Evolutionary conservation across 164 flowering plant genomes (phyloP).

Genomic region (Magnolia officinalis): DNA sequence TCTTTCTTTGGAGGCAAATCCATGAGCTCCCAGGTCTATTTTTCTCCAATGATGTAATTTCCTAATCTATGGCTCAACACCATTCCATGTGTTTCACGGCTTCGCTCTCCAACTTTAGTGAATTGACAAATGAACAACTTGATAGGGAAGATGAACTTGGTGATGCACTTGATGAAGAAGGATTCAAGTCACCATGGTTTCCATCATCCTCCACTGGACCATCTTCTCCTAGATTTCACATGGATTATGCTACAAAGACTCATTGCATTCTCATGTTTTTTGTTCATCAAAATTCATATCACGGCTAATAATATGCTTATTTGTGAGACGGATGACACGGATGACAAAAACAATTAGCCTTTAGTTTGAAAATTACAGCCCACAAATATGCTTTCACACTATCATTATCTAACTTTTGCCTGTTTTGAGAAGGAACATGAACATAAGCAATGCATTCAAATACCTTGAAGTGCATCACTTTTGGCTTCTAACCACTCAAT

Average conservation of each 20-base stretch:
- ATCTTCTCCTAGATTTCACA: not conserved
- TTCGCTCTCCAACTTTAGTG: not conserved
- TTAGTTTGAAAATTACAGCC: not conserved
- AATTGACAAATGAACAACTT: not conserved
- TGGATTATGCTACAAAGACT: not conserved
- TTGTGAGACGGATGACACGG: not conserved
- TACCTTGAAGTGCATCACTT: not conserved
- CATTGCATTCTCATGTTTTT: not conserved
- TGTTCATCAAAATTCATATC: not conserved
- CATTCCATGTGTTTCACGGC: not conserved
- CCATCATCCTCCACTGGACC: not conserved
- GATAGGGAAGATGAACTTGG: not conserved
- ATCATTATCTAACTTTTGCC: not conserved
- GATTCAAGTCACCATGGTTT: not conserved
- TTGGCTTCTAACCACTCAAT: not conserved
- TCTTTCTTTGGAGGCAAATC: not conserved
- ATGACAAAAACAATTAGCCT: not conserved
- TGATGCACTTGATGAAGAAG: not conserved
- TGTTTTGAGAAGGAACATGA: not conserved
- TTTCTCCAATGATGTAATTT: not conserved
- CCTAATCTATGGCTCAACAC: not conserved
- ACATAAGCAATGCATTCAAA: not conserved
- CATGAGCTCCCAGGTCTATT: not conserved
- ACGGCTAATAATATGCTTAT: not conserved
- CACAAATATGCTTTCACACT: conserved; percentile 1